Base-by-base conservation (phyloP, 768 basidiomycete genomes). In the Hygrophoropsis aurantiaca region DNA sequence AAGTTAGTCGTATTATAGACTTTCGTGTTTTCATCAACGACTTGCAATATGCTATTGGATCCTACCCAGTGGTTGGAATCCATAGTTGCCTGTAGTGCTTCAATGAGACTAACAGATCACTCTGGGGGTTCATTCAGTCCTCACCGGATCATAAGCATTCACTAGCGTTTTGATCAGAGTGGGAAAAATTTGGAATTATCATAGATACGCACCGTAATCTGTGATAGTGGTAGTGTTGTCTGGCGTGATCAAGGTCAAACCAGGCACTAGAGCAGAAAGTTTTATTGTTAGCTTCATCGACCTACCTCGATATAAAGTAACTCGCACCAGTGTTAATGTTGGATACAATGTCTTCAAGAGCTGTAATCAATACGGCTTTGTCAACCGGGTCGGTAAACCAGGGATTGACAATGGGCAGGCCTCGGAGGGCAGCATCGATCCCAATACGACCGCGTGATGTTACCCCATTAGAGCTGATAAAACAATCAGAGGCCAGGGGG, bases 51-150 rank as follows among this genome's bases (percentile, higher is more conserved):
- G 27, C 59, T 68, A 55, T 73, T 73, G 4, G 80, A 71, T 16
- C 80, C 81, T 15, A 81, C 76, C 81, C 82, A 84, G 60, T 85
- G 82, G 55, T 85, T 85, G 5, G 80, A 81, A 62, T 78, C 70
- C 65, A 82, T 65, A 19, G 58, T 47, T 11, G 6, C 49, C 43
- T 64, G 42, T 13, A 49, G 30, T 68, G 50, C 75, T 66, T 72
- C 50, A 2, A 30, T 41, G 6, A 30, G 27, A 13, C 13, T 30
- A 15, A 41, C 37, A 16, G 42, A 5, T 15, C 35, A 26, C 44
- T 16, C 24, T 9, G 32, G 11, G 7, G 10, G 6, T 16, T 33
- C n/a, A 9, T 34, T 50, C 21, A 9, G 16, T 38, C 39, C 53
- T 46, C 24, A 60, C 58, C 3, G 63, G 59, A 39, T 60, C 53